Conservation (phyloP, 768 basidiomycete genomes). For the Lentinula guzmanii region DNA sequence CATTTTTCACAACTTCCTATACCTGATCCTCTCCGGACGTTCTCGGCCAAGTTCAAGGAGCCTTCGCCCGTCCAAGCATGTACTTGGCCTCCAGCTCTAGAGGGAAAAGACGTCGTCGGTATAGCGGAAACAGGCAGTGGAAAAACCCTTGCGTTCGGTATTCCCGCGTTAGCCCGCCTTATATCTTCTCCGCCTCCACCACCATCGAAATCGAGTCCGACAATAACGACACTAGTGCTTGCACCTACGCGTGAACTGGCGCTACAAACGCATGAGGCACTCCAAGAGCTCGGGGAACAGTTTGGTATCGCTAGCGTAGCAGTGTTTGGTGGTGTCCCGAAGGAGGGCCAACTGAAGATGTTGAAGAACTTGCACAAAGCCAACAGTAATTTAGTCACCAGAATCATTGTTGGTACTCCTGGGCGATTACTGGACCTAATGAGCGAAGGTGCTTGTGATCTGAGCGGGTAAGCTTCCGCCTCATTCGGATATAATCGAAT, state of each 20-base stretch:
- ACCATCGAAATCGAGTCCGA: conserved; percentile 23
- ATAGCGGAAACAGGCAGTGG: conserved; percentile 98
- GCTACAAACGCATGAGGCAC: conserved; percentile 86
- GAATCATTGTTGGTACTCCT: conserved; percentile 92
- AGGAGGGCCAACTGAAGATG: conserved; percentile 71
- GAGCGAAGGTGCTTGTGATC: conserved; percentile 77
- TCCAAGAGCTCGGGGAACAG: conserved; percentile 65
- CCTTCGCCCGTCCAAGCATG: conserved; percentile 97
- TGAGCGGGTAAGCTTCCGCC: conserved; percentile 53
- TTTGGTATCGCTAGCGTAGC: conserved; percentile 80
- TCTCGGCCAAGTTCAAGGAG: conserved; percentile 62
- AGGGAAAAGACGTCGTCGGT: conserved; percentile 84
- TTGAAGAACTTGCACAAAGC: conserved; percentile 50
- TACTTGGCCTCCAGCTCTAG: conserved; percentile 85
- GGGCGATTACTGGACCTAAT: conserved; percentile 92
- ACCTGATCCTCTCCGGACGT: conserved; percentile 55
- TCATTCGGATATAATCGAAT: background rate
- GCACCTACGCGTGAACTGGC: conserved; percentile 97
- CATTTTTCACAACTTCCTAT: conserved; percentile 72
- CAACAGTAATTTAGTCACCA: conserved; percentile 39
- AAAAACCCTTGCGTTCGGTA: conserved; percentile 94
- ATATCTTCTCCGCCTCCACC: conserved; percentile 29
- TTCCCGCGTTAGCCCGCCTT: conserved; percentile 78
- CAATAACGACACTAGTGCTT: conserved; percentile 68
- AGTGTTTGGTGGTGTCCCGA: conserved; percentile 92